Conservation (phyloP, 345 rosid genomes). For the Rhizophora apiculata region DNA sequence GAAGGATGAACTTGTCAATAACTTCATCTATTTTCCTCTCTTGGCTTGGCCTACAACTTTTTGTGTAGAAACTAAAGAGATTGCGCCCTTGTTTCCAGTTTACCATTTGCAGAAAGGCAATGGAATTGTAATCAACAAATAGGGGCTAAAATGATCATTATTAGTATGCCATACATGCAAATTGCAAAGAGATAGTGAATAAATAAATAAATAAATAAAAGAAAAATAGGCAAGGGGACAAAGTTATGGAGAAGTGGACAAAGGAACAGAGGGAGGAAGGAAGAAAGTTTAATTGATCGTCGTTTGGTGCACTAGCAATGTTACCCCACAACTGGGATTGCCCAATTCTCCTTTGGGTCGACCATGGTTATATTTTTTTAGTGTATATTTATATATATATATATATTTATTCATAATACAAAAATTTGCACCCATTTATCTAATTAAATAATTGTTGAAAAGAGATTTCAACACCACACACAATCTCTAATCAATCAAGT, state of each 20-base stretch:
- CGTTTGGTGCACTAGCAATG: background rate
- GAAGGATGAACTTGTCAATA: too few relatives aligned
- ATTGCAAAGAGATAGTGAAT: too few relatives aligned
- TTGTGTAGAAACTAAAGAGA: constrained; percentile 5
- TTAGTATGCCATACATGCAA: too few relatives aligned
- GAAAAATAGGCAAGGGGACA: background rate
- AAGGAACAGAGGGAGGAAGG: background rate
- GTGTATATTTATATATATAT: too few relatives aligned
- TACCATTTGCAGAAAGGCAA: background rate
- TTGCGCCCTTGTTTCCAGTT: background rate
- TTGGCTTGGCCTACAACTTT: constrained; percentile 2
- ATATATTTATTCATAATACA: too few relatives aligned
- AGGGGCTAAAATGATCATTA: background rate
- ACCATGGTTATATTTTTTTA: too few relatives aligned
- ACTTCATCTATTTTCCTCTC: background rate
- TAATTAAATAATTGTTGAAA: too few relatives aligned
- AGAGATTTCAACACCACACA: too few relatives aligned
- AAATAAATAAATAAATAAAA: too few relatives aligned
- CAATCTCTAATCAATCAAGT: too few relatives aligned
- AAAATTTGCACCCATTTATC: too few relatives aligned
- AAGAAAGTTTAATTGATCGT: background rate
- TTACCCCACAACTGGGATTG: background rate
- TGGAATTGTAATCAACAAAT: background rate
- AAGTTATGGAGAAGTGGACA: background rate
- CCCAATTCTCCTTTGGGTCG: background rate